These are phyloP conservation scores for Plectranthus barbatus DNA, from an alignment of 257 asterid genomes.

Conservation along the genomic window DNA sequence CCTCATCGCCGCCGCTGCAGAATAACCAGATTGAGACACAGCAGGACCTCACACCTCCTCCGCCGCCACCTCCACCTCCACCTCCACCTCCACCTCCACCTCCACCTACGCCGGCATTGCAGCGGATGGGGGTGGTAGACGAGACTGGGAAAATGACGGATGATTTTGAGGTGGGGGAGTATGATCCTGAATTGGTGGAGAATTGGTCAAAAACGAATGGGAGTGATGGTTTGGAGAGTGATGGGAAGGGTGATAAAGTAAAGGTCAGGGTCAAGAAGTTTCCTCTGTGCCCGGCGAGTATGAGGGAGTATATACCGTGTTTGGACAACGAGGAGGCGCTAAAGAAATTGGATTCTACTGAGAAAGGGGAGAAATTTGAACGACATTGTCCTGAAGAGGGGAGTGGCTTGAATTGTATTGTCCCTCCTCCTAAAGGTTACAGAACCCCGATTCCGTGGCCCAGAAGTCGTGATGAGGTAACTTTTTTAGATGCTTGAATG, in stretches of 20 bases:
- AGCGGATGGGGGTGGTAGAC: slow-evolving; percentile 84
- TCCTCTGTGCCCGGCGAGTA: slow-evolving; percentile 43
- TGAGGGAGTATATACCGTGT: slow-evolving; percentile 92
- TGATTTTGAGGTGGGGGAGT: slow-evolving; percentile 71
- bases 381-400: slow-evolving; percentile 83
- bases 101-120: slow-evolving; percentile 58
- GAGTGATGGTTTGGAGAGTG: slow-evolving; percentile 34
- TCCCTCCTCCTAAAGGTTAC: slow-evolving; percentile 88
- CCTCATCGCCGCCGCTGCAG: not conserved
- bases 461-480: slow-evolving; percentile 84
- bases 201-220: slow-evolving; percentile 45
- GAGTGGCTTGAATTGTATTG: slow-evolving; percentile 59
- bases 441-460: slow-evolving; percentile 82
- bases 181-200: slow-evolving; percentile 56
- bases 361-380: slow-evolving; percentile 75
- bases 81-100: too few species aligned
- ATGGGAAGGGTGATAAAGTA: slow-evolving; percentile 26
- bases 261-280: slow-evolving; percentile 49
- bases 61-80: slow-evolving; percentile 27
- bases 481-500: not conserved
- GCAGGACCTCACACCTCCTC: not conserved
- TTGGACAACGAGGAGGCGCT: slow-evolving; percentile 79
- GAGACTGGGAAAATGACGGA: slow-evolving; percentile 75
- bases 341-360: slow-evolving; percentile 46
- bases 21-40: not conserved